Conservation (phyloP, 192 early-diverging fungal species). For the Rhizophlyctis rosea region DNA sequence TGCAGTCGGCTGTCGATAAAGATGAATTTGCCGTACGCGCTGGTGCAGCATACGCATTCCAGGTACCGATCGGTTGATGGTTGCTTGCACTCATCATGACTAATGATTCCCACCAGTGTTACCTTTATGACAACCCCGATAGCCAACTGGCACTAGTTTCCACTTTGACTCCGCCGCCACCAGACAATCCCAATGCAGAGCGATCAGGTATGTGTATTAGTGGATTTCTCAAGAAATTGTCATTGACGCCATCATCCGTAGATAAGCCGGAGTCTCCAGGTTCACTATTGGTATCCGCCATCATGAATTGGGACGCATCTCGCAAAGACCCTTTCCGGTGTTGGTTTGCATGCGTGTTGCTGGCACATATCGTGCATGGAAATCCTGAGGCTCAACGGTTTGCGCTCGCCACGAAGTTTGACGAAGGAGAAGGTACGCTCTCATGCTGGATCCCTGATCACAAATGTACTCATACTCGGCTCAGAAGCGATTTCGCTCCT, state of each 20-base stretch:
- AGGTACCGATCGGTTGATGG: slow-evolving; percentile 32
- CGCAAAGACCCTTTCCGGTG: slow-evolving; percentile 75
- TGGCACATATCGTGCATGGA: slow-evolving; percentile 74
- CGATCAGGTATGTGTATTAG: slow-evolving; percentile 41
- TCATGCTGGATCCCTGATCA: neutral
- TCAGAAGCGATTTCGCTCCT: slow-evolving; percentile 84
- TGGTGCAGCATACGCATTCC: slow-evolving; percentile 79
- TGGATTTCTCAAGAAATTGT: slow-evolving; percentile 9
- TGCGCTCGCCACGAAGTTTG: slow-evolving; percentile 69
- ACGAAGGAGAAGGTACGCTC: slow-evolving; percentile 62
- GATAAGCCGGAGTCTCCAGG: slow-evolving; percentile 81
- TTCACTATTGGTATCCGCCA: slow-evolving; percentile 75
- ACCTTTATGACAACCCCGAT: slow-evolving; percentile 79
- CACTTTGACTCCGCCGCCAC: slow-evolving; percentile 76
- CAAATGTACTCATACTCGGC: slow-evolving; percentile 14
- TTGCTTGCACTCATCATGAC: neutral
- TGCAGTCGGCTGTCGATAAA: slow-evolving; percentile 71
- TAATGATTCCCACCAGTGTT: slow-evolving; percentile 39
- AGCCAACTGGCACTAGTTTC: slow-evolving; percentile 83
- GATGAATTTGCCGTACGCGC: slow-evolving; percentile 73
- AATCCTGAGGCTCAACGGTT: slow-evolving; percentile 75
- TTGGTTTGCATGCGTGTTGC: slow-evolving; percentile 85
- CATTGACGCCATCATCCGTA: slow-evolving; percentile 20
- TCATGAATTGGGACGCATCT: slow-evolving; percentile 73
- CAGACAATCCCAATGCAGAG: slow-evolving; percentile 62